Base-by-base conservation (phyloP, 2,329 filamentous ascomycete species). In the Hypoxylon sp. region DNA sequence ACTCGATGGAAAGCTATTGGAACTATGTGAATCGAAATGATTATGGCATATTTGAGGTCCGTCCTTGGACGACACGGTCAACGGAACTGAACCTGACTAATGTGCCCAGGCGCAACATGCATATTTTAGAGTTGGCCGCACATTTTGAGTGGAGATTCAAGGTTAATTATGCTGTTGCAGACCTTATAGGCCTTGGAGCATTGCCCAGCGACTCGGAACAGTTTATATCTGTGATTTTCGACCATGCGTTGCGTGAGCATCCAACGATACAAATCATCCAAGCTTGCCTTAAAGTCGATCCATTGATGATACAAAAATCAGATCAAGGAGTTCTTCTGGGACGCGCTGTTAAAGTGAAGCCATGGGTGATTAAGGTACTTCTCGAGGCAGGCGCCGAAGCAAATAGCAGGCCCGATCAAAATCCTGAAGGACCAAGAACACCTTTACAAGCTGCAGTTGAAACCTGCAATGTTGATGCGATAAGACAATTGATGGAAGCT, bases 381-480 rank as follows among this genome's bases (percentile, higher is more conserved):
- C 23, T 57, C 6, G 23, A 36, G 2, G n/a, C 6, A 1, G 41
- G 25, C 11, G 28, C 19, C 13, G 41, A 57, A 13, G 53, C 14
- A 10, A 48, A 57, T 36, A n/a, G 25, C 13, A 21, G 4, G 3
- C 38, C 53, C 6, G 6, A 7, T 17, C 21, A 30, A 7, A 9
- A 30, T 7, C 28, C 28, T 32, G 14, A 10, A 14, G 17, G 19
- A 28, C n/a, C 41, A 21, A 34, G 53, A n/a, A 57, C 53, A 46
- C 23, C 53, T 48, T 43, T 57, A n/a, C 38, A 48, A 23, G 14
- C 17, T n/a, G 53, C 53, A 17, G 38, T 57, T 21, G 49, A 28
- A 21, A 1, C 9, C 5, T 21, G 30, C 46, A 2, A 52, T 2
- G 23, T 45, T 23, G 21, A 34, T 23, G n/a, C 9, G 5, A 34